Evolutionary conservation across 1,284 basidiomycete genomes (phyloP).

Genomic region (Lentinus polychrous): DNA sequence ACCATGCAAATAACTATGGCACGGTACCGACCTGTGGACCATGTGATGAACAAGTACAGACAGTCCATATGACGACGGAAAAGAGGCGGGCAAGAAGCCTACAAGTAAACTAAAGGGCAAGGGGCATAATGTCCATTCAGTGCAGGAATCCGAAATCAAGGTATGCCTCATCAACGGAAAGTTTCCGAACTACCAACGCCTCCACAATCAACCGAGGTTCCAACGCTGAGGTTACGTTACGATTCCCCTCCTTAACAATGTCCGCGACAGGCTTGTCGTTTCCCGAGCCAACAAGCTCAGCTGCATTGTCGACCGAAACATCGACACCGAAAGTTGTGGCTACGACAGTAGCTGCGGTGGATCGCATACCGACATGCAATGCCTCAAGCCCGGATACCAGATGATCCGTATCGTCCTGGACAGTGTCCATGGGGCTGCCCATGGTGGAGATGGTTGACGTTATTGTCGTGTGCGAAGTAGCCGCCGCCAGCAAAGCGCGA

Average conservation of each 20-base stretch:
- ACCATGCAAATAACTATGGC: too few species aligned
- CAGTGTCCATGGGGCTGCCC: neutral
- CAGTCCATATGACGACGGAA: neutral
- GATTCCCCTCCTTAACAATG: constrained; percentile 2
- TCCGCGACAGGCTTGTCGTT: neutral
- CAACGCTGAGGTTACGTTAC: neutral
- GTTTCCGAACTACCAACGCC: constrained; percentile 67
- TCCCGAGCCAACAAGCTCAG: constrained; percentile 1
- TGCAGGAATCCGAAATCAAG: constrained; percentile 50
- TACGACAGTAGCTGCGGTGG: neutral
- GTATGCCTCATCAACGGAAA: constrained; percentile 65
- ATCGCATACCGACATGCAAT: constrained; percentile 1
- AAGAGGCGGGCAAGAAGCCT: neutral
- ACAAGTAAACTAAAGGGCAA: neutral
- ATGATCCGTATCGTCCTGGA: neutral
- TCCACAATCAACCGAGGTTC: constrained; percentile 66
- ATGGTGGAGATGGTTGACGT: neutral
- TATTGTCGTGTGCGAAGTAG: neutral
- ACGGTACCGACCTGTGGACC: too few species aligned
- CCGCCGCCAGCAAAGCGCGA: constrained; percentile 20
- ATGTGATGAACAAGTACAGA: neutral
- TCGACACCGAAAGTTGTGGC: neutral
- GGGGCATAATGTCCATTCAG: neutral
- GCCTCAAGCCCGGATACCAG: constrained; percentile 1
- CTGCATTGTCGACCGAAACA: neutral